Percentiles rank a stretch among this genome's conserved stretches.
Conservation (phyloP, 176 grass and related monocot species). For the Raddia guianensis region DNA sequence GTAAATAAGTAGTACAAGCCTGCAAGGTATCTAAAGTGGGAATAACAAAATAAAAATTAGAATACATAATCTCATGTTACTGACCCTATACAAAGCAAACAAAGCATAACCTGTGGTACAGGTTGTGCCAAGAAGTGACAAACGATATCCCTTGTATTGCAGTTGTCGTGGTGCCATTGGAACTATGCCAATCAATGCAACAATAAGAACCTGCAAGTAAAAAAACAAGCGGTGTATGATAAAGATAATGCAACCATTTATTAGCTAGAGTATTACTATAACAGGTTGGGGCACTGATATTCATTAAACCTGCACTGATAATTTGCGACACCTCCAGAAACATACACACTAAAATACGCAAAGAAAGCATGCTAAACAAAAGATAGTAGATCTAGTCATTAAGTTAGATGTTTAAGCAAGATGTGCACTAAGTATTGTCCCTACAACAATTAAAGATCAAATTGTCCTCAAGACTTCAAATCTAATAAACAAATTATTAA, state of each 20-base stretch:
- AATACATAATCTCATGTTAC: constrained; percentile 40
- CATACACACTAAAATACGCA: not conserved
- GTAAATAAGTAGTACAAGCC: constrained; percentile 24
- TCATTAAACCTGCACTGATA: constrained; percentile 22
- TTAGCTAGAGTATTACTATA: constrained; percentile 1
- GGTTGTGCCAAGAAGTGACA: constrained; percentile 88
- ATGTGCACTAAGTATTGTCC: not conserved
- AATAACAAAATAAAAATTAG: constrained; percentile 16
- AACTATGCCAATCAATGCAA: constrained; percentile 83
- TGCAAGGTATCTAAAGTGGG: not conserved
- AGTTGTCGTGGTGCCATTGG: constrained; percentile 69
- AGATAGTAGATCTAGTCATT: constrained; percentile 8
- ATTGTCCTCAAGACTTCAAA: not conserved
- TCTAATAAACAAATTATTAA: constrained; percentile 17
- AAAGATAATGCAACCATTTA: constrained; percentile 8
- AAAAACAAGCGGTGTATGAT: constrained; percentile 32
- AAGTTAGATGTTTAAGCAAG: not conserved
- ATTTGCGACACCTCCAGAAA: not conserved
- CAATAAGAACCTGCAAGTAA: constrained; percentile 66
- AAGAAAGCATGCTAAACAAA: constrained; percentile 8
- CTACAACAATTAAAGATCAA: not conserved
- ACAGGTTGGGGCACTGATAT: constrained; percentile 3
- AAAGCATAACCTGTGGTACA: constrained; percentile 76
- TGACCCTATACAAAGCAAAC: constrained; percentile 73
- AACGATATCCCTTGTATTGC: constrained; percentile 71